Conservation (phyloP, 495 filamentous ascomycete genomes). For the Tuber umbilicatum region DNA sequence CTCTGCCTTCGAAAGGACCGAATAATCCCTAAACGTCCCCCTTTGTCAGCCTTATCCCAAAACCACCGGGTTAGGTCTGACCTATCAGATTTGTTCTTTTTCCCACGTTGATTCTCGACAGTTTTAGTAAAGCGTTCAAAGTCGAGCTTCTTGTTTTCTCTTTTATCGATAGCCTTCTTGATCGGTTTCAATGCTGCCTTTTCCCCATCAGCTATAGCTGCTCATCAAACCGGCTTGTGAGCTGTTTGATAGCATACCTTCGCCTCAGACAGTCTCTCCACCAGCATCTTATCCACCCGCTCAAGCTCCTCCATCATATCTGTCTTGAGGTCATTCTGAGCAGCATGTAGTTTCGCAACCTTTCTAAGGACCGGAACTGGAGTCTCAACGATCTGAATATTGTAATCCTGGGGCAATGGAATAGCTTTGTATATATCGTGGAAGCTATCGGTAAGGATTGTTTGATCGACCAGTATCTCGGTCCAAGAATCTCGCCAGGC, state of each 20-base stretch:
- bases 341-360: constrained; percentile 59
- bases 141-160: constrained; percentile 83
- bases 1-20: constrained; percentile 68
- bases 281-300: constrained; percentile 64
- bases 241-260: constrained; percentile 21
- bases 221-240: not conserved
- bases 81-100: constrained; percentile 60
- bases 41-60: constrained; percentile 5
- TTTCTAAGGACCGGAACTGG: constrained; percentile 58
- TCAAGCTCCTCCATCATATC: constrained; percentile 70
- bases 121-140: constrained; percentile 75
- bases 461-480: constrained; percentile 64
- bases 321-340: constrained; percentile 65
- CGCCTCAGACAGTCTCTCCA: constrained; percentile 60
- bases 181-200: constrained; percentile 66
- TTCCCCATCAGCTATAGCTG: constrained; percentile 43
- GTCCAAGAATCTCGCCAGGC: constrained; percentile 83
- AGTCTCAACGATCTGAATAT: constrained; percentile 55
- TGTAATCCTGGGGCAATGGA: constrained; percentile 55
- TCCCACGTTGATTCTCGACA: constrained; percentile 63
- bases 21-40: constrained; percentile 57
- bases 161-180: constrained; percentile 86
- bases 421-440: constrained; percentile 80
- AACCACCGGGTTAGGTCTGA: constrained; percentile 13
- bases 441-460: constrained; percentile 62